Evolutionary conservation across 2,329 filamentous ascomycete genomes (phyloP).

Genomic region (Fusarium burgessii): DNA sequence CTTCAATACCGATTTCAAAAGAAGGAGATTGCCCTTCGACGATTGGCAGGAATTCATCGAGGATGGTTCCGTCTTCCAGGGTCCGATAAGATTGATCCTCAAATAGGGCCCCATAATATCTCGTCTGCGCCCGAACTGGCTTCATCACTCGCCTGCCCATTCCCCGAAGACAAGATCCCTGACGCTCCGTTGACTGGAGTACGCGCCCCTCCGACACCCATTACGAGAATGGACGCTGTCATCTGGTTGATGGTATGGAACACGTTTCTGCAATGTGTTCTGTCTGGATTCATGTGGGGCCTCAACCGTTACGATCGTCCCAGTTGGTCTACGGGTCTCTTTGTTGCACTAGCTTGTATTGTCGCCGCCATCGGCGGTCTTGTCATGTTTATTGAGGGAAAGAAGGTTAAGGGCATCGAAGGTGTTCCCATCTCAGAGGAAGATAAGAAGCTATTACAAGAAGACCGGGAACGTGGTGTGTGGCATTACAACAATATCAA

Average conservation of each 20-base stretch:
- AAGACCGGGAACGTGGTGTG: slow-evolving; percentile 67
- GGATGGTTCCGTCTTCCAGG: slow-evolving; percentile 80
- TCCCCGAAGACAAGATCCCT: slow-evolving; percentile 72
- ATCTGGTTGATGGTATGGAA: slow-evolving; percentile 84
- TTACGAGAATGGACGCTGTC: slow-evolving; percentile 84
- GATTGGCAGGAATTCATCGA: slow-evolving; percentile 79
- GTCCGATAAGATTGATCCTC: slow-evolving; percentile 67
- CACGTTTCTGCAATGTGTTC: slow-evolving; percentile 78
- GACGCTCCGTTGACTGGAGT: slow-evolving; percentile 77
- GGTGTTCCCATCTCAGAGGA: slow-evolving; percentile 73
- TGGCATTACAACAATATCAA: slow-evolving; percentile 64
- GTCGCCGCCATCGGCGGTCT: slow-evolving; percentile 76
- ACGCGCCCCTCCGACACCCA: slow-evolving; percentile 72
- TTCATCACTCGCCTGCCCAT: slow-evolving; percentile 61
- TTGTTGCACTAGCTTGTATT: slow-evolving; percentile 79
- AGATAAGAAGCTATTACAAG: slow-evolving; percentile 63
- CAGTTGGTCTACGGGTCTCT: slow-evolving; percentile 81
- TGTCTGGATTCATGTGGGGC: slow-evolving; percentile 87
- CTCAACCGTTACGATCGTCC: slow-evolving; percentile 80
- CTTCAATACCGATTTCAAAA: slow-evolving; percentile 70
- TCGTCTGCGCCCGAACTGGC: slow-evolving; percentile 55
- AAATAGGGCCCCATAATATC: slow-evolving; percentile 66
- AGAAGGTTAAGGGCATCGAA: slow-evolving; percentile 77
- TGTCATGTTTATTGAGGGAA: slow-evolving; percentile 78
- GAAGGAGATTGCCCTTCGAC: slow-evolving; percentile 69